A percentile compares a stretch with the other conserved stretches of the same genome.
Conservation (phyloP, 2,329 filamentous ascomycete genomes). For the Gyromitra esculenta region DNA sequence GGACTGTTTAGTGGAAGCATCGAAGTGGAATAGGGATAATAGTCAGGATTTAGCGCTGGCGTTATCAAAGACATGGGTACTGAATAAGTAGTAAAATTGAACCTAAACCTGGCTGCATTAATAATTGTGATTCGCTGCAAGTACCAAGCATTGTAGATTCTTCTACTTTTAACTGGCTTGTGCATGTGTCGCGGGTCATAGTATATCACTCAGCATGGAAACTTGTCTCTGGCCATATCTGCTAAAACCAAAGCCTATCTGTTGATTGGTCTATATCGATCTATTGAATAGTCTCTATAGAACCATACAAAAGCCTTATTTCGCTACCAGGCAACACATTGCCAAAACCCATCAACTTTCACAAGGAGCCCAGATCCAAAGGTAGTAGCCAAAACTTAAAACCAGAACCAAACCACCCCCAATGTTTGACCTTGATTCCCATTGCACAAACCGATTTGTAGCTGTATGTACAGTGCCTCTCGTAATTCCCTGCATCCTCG, state of each 20-base stretch:
- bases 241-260: not conserved
- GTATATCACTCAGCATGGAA: not conserved
- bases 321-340: not conserved
- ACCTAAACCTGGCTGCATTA: too few species aligned
- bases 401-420: conserved; percentile 3
- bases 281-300: not conserved
- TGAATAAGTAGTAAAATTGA: too few species aligned
- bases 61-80: too few species aligned
- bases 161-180: too few species aligned
- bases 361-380: not conserved
- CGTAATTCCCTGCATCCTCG: not conserved
- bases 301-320: not conserved
- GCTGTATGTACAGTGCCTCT: not conserved
- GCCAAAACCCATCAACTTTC: not conserved
- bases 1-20: not conserved
- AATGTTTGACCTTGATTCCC: not conserved
- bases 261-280: not conserved
- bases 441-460: not conserved
- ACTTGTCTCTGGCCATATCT: not conserved
- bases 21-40: too few species aligned
- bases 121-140: too few species aligned
- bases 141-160: too few species aligned
- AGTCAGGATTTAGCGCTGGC: too few species aligned
- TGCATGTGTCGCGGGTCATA: not conserved
- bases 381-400: not conserved